phyloP scores from a whole-genome alignment of 2,329 filamentous ascomycete species.

The Gaeumannomyces sp. region DNA sequence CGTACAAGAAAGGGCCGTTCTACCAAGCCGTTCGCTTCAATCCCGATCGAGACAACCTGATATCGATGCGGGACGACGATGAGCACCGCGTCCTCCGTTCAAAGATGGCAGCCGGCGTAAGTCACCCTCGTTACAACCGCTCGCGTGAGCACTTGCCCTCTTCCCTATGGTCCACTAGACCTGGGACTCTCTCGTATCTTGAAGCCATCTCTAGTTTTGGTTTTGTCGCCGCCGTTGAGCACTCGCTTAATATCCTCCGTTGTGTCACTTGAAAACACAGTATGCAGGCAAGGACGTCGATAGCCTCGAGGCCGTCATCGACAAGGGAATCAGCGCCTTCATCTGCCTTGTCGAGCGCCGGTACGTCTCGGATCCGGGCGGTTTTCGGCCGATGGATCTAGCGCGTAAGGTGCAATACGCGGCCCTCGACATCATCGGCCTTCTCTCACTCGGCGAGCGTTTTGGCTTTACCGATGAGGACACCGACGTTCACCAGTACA shows the following conservation, averaged over 20 bases:
- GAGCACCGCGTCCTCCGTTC: conserved; percentile 33
- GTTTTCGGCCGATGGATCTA: conserved; percentile 33
- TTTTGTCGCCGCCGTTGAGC: not conserved
- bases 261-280: conserved; percentile 12
- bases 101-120: conserved; percentile 37
- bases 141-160: not conserved
- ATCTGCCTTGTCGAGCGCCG: conserved; percentile 34
- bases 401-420: conserved; percentile 45
- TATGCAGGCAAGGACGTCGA: conserved; percentile 24
- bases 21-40: conserved; percentile 32
- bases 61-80: conserved; percentile 28
- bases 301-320: conserved; percentile 20
- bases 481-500: conserved; percentile 38
- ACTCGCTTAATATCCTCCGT: not conserved
- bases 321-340: conserved; percentile 20
- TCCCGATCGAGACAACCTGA: conserved; percentile 28
- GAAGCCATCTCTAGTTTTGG: not conserved
- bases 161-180: not conserved
- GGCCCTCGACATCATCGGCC: conserved; percentile 48
- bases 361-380: conserved; percentile 27
- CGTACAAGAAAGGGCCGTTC: conserved; percentile 30
- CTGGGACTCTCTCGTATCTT: not conserved
- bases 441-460: conserved; percentile 41
- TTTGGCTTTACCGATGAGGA: conserved; percentile 42
- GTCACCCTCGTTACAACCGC: conserved; percentile 13